Base-by-base conservation (phyloP, 176 grass and related monocot species). In the Olyra latifolia region DNA sequence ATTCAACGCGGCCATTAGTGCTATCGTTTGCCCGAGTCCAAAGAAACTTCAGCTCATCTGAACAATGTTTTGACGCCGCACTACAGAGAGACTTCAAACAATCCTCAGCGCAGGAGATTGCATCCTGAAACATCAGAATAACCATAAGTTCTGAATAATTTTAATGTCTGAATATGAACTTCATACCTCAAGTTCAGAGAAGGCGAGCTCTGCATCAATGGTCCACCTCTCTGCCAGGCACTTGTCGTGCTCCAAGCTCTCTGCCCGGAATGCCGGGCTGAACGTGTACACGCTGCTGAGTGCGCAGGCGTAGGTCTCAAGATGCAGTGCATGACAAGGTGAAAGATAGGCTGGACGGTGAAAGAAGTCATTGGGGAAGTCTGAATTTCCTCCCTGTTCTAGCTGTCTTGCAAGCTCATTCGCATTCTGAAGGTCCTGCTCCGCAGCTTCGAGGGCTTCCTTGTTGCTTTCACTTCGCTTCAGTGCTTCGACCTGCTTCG, bases 381-480 rank as follows among this genome's bases (percentile, higher is more conserved):
- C 73, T 54, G 67, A 9, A 16, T 52, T 78, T 54, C 46, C 66
- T 41, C 65, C 57, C 16, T 79, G 77, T 27, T 64, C 48, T 25
- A 66, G 20, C 25, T 62, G 42, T 28, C 63, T 19, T 28, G 69
- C 77, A 38, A 85, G 56, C 49, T 71, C 59, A 11, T 81, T 85
- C 54, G 89, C 91, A 68, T 81, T 63, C 55, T 44, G 62, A 39
- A 90, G 77, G 61, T 93, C 88, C 62, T 59, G 71, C 58, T 83
- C 79, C 32, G 87, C 80, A 42, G 61, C 75, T 71, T 85, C 28
- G 30, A 88, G 40, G 8, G 88, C 88, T 17, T 93, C 88, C 58
- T 80, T 85, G 65, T 93, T 93, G 77, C 91, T 93, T 23, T 85
- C 67, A 1, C 76, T 88, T 85, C 91, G 82, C 15, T 85, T 79